Percentiles rank a stretch among this genome's conserved stretches.
phyloP scores from a whole-genome alignment of 306 rosid species.

The Crotalaria pallida region DNA sequence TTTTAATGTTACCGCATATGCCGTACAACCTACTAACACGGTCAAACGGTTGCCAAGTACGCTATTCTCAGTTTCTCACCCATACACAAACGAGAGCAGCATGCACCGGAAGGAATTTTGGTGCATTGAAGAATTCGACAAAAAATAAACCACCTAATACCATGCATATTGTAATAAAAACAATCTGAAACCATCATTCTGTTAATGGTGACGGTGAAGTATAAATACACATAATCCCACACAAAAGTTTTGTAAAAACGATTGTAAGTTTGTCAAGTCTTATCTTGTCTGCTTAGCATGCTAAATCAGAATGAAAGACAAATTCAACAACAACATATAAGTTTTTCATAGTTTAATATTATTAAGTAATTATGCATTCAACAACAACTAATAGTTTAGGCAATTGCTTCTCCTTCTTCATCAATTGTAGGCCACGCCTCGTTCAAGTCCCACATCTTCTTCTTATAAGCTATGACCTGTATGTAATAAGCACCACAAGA shows the following conservation, averaged over 20 bases:
- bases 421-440: not conserved
- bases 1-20: too few species aligned
- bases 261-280: not conserved
- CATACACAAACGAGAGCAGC: too few species aligned
- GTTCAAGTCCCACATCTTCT: slow-evolving; percentile 32
- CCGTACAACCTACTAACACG: too few species aligned
- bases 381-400: not conserved
- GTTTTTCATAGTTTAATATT: not conserved
- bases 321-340: not conserved
- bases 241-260: not conserved
- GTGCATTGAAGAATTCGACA: too few species aligned
- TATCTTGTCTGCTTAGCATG: not conserved
- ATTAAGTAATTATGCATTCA: not conserved
- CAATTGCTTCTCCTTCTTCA: not conserved
- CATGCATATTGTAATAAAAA: too few species aligned
- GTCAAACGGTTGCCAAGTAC: too few species aligned
- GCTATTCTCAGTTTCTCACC: too few species aligned
- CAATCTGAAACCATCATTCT: not conserved
- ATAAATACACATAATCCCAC: not conserved
- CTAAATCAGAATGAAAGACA: not conserved
- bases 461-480: slow-evolving; percentile 65
- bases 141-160: too few species aligned
- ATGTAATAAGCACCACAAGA: too few species aligned
- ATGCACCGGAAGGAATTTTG: too few species aligned
- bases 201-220: not conserved